Evolutionary conservation across 495 filamentous ascomycete genomes (phyloP), one percentile per base, ranked within the genome.

Genomic region (Umbilicaria muhlenbergii): DNA sequence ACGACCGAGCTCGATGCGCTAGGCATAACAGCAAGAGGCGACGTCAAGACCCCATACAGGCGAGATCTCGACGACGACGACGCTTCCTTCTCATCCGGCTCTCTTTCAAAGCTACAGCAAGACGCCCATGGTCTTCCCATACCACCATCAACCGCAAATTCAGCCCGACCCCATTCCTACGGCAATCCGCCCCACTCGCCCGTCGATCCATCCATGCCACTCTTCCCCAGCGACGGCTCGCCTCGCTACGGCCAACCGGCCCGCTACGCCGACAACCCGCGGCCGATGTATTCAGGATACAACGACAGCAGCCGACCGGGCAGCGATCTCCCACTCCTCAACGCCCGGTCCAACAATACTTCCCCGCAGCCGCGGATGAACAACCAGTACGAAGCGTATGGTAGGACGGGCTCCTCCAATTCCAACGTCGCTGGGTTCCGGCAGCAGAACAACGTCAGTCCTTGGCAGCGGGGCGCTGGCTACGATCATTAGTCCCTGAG

Each of bases 1-100:
- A 83, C 73, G 17, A 91, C 82, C 3, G 91, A 98, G 57, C 69
- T 98, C 45, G 89, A 96, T 62, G 91, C 91, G 7, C 69, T 98
- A 28, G 92, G 83, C 47, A 86, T 80, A 38, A 95, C 91, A 10
- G 91, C 91, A 24, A 81, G 91, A 45, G 88, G 87, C 43, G 84
- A 89, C 46, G 59, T 67, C 49, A 64, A 63, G 15, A 83, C 82
- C 52, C 67, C 65, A 1, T 77, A 77, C 43, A 70, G 69, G 45
- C 66, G 64, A 17, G 78, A 84, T 37, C 70, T 91, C 19, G 86
- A 87, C 36, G 83, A 89, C 40, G 88, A 93, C 43, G 77, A 82
- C 41, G 71, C 74, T 11, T 86, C 81, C 17, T 74, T 71, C 50
- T 73, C 68, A 18, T 72, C 66, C 35, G 67, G 65, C 4, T 56